Evolutionary conservation across 2,329 filamentous ascomycete species (phyloP).

Genomic region (Microsporum audouinii): DNA sequence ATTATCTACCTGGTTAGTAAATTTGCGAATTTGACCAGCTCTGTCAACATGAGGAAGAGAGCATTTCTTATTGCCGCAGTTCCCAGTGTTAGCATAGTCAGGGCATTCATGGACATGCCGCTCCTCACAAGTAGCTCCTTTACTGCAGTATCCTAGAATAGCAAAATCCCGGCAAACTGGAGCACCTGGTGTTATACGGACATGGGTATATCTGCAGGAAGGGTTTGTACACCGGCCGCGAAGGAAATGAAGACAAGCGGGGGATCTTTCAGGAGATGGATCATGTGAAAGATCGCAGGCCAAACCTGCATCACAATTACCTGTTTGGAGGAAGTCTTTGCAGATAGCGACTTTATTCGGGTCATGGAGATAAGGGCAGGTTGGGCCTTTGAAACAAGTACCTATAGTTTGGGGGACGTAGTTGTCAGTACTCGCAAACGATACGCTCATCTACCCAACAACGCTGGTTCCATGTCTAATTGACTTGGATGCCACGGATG

Average conservation of each 20-base stretch:
- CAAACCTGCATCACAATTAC: slow-evolving; percentile 63
- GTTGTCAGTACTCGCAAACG: slow-evolving; percentile 19
- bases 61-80: slow-evolving; percentile 70
- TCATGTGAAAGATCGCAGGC: slow-evolving; percentile 88
- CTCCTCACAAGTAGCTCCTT: slow-evolving; percentile 63
- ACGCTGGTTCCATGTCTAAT: slow-evolving; percentile 4
- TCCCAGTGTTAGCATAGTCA: slow-evolving; percentile 82
- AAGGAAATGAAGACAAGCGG: slow-evolving; percentile 79
- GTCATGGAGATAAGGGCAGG: slow-evolving; percentile 74
- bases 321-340: slow-evolving; percentile 72
- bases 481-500: slow-evolving; percentile 7
- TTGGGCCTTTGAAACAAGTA: slow-evolving; percentile 69
- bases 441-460: slow-evolving; percentile 12
- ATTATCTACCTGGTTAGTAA: slow-evolving; percentile 32
- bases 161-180: slow-evolving; percentile 78
- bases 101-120: slow-evolving; percentile 90
- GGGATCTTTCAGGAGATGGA: slow-evolving; percentile 67
- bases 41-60: slow-evolving; percentile 78
- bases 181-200: slow-evolving; percentile 62
- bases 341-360: slow-evolving; percentile 78
- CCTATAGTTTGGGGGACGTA: slow-evolving; percentile 45
- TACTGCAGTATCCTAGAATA: slow-evolving; percentile 75
- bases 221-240: slow-evolving; percentile 81
- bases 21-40: slow-evolving; percentile 63
- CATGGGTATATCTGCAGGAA: slow-evolving; percentile 78